Evolutionary conservation across 768 basidiomycete genomes (phyloP).

Genomic region (Hygrophorus pudorinus): DNA sequence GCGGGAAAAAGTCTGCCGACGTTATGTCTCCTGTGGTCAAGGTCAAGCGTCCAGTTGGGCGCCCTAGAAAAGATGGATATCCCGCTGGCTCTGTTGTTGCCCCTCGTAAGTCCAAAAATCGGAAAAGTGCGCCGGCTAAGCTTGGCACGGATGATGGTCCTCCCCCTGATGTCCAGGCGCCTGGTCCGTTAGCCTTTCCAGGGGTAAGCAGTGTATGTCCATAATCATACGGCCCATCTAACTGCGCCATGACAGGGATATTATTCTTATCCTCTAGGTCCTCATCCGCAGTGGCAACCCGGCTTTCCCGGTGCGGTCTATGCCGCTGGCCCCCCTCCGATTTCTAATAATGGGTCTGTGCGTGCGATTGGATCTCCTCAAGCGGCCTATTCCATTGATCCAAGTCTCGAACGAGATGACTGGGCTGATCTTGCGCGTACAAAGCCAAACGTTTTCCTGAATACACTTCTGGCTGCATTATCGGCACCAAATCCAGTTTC

Average conservation of each 20-base stretch:
- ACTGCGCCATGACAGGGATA: background rate
- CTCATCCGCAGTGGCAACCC: constrained; percentile 2
- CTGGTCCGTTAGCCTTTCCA: background rate
- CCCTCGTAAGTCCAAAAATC: constrained; percentile 17
- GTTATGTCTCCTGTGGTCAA: constrained; percentile 30
- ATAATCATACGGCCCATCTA: background rate
- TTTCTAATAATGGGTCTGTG: constrained; percentile 11
- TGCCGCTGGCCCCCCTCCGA: constrained; percentile 17
- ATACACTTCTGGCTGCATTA: constrained; percentile 45
- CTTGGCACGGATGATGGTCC: background rate
- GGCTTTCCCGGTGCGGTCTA: background rate
- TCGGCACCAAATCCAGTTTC: constrained; percentile 56
- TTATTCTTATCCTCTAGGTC: background rate
- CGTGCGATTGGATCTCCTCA: constrained; percentile 21
- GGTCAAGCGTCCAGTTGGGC: constrained; percentile 68
- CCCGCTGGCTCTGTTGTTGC: constrained; percentile 65
- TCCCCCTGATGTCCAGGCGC: background rate
- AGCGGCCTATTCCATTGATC: constrained; percentile 34
- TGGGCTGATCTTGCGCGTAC: constrained; percentile 53
- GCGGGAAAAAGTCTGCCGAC: constrained; percentile 55
- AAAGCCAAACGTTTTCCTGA: constrained; percentile 48
- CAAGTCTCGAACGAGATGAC: constrained; percentile 45
- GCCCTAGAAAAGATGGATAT: constrained; percentile 74
- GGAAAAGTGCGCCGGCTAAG: constrained; percentile 8
- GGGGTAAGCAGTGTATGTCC: background rate